A percentile compares a stretch with the other conserved stretches of the same genome.
These are phyloP conservation scores for Clarireedia hainanense DNA, from an alignment of 2,329 filamentous ascomycete genomes.

Conservation along the genomic window DNA sequence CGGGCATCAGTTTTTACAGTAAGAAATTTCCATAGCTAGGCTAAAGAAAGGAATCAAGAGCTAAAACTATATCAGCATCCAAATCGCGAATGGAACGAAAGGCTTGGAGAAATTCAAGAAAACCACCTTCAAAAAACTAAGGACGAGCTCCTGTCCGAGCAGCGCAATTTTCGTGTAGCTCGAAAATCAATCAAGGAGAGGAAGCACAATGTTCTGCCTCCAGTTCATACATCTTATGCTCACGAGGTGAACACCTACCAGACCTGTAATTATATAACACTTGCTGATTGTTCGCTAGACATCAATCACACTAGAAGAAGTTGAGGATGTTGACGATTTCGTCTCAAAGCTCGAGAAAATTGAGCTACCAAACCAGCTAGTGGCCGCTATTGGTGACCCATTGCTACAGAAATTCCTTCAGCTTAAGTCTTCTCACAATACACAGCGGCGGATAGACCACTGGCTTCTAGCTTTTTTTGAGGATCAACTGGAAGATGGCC, in stretches of 20 bases:
- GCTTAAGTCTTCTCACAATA: conserved; percentile 48
- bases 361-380: conserved; percentile 73
- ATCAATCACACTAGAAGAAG: conserved; percentile 66
- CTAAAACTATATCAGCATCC: conserved; percentile 44
- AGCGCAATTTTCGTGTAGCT: conserved; percentile 56
- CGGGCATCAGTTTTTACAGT: conserved; percentile 56
- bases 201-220: conserved; percentile 51
- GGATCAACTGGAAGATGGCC: conserved; percentile 44
- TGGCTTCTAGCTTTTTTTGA: conserved; percentile 52
- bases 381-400: conserved; percentile 67
- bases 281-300: conserved; percentile 32
- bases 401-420: conserved; percentile 70
- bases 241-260: conserved; percentile 45
- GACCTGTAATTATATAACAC: neutral
- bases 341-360: conserved; percentile 69
- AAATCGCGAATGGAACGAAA: conserved; percentile 66
- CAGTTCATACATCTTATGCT: conserved; percentile 66
- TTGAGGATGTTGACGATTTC: conserved; percentile 62
- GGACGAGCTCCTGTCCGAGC: conserved; percentile 33
- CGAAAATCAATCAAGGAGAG: conserved; percentile 38
- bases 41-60: neutral
- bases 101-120: conserved; percentile 60
- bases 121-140: conserved; percentile 42
- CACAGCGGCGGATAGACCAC: conserved; percentile 44
- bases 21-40: conserved; percentile 2